Evolutionary conservation across 805 yeast species (phyloP).

Genomic region (Yamadazyma scolyti): DNA sequence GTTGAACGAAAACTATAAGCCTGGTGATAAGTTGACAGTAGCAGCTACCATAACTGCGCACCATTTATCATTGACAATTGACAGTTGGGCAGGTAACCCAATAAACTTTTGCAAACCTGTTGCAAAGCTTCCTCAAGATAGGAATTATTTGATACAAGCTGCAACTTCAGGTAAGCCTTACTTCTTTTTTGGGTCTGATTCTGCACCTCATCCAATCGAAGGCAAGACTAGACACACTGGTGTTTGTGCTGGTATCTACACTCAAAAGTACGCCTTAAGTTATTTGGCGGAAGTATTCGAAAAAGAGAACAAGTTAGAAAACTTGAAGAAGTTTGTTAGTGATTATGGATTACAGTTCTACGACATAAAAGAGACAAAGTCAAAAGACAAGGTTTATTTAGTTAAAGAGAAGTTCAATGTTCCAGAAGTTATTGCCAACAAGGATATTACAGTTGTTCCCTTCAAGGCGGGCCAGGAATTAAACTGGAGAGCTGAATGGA

Average conservation of each 20-base stretch:
- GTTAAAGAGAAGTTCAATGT: slow-evolving; percentile 52
- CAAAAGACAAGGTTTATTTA: slow-evolving; percentile 45
- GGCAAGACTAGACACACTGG: slow-evolving; percentile 74
- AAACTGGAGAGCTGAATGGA: slow-evolving; percentile 76
- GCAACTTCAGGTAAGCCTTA: slow-evolving; percentile 90
- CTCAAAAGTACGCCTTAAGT: slow-evolving; percentile 78
- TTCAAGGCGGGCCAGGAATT: slow-evolving; percentile 79
- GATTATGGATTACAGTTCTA: slow-evolving; percentile 74
- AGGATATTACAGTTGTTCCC: slow-evolving; percentile 61
- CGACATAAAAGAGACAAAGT: slow-evolving; percentile 42
- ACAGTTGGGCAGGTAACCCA: slow-evolving; percentile 96
- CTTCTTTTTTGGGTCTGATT: slow-evolving; percentile 95
- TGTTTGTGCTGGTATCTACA: slow-evolving; percentile 97
- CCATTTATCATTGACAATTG: slow-evolving; percentile 83
- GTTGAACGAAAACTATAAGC: slow-evolving; percentile 39
- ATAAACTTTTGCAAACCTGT: slow-evolving; percentile 96
- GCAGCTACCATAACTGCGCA: slow-evolving; percentile 96
- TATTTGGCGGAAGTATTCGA: slow-evolving; percentile 89
- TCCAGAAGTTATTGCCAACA: slow-evolving; percentile 54
- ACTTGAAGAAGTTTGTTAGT: slow-evolving; percentile 70
- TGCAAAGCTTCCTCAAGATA: slow-evolving; percentile 87
- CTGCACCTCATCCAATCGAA: slow-evolving; percentile 92
- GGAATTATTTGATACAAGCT: slow-evolving; percentile 75
- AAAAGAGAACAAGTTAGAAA: slow-evolving; percentile 55
- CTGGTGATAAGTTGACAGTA: slow-evolving; percentile 46